Conservation (phyloP, 306 rosid genomes). For the Vigna mungo region DNA sequence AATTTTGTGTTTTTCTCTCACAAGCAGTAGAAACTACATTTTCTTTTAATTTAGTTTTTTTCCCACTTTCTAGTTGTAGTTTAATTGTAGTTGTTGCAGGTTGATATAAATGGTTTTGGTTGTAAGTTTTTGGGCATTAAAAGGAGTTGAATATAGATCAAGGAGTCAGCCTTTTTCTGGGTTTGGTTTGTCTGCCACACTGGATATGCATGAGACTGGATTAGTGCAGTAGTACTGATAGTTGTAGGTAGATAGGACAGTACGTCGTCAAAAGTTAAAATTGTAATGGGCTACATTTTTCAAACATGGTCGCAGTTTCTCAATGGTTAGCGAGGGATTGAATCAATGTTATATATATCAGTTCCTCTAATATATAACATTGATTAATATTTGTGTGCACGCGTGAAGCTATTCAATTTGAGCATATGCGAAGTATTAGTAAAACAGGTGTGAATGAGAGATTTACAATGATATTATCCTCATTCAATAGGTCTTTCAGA, state of each 20-base stretch:
- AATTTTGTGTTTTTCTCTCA: constrained; percentile 75
- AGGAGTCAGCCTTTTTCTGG: constrained; percentile 20
- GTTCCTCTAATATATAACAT: neutral
- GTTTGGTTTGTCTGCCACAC: constrained; percentile 26
- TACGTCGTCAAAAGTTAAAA: constrained; percentile 17
- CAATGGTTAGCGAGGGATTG: neutral
- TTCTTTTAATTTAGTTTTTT: constrained; percentile 24
- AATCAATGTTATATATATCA: constrained; percentile 2
- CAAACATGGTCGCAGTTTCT: constrained; percentile 23
- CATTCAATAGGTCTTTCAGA: constrained; percentile 84
- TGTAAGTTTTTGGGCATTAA: constrained; percentile 10
- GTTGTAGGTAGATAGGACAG: constrained; percentile 15
- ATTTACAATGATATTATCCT: constrained; percentile 28
- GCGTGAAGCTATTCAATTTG: constrained; percentile 34
- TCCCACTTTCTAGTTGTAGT: constrained; percentile 6
- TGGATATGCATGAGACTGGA: constrained; percentile 24
- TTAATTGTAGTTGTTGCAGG: constrained; percentile 9
- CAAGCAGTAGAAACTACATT: constrained; percentile 65
- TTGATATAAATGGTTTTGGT: constrained; percentile 21
- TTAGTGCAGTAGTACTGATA: constrained; percentile 10
- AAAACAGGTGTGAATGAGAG: neutral
- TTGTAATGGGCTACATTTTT: constrained; percentile 17
- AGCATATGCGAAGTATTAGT: constrained; percentile 19
- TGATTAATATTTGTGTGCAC: neutral
- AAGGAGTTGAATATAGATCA: constrained; percentile 21